phyloP scores from a whole-genome alignment of 331 rosid genomes.

The Saraca asoca region DNA sequence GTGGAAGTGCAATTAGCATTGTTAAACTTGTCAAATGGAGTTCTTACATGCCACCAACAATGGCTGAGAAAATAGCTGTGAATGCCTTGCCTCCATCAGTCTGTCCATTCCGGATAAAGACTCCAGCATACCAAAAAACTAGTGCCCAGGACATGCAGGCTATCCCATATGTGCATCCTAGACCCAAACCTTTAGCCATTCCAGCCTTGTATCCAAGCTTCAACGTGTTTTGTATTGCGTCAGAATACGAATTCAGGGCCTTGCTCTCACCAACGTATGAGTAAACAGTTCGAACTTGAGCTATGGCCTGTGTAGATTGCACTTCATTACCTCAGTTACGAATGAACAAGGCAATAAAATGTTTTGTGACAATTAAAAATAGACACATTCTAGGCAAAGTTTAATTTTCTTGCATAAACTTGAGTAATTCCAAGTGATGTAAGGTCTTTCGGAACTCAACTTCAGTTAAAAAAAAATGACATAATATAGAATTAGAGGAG shows the following conservation, averaged over 20 bases:
- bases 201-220: constrained; percentile 99
- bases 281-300: constrained; percentile 95
- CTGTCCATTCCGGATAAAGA: constrained; percentile 91
- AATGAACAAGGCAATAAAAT: neutral
- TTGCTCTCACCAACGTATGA: constrained; percentile 96
- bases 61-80: constrained; percentile 97
- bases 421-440: constrained; percentile 1
- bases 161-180: constrained; percentile 97
- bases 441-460: neutral
- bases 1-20: neutral
- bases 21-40: neutral
- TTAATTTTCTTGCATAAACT: constrained; percentile 17
- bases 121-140: constrained; percentile 98
- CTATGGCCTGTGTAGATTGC: constrained; percentile 62
- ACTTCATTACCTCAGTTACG: neutral
- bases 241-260: constrained; percentile 90
- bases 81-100: constrained; percentile 96
- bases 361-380: too few species aligned
- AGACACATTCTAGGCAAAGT: neutral
- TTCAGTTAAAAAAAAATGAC: neutral
- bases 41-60: constrained; percentile 99
- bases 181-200: constrained; percentile 96
- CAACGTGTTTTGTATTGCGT: constrained; percentile 88
- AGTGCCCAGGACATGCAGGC: constrained; percentile 99
- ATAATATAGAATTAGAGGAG: constrained; percentile 12